Base-by-base conservation (phyloP, 257 asterid genomes). In the Rubia yunnanensis region DNA sequence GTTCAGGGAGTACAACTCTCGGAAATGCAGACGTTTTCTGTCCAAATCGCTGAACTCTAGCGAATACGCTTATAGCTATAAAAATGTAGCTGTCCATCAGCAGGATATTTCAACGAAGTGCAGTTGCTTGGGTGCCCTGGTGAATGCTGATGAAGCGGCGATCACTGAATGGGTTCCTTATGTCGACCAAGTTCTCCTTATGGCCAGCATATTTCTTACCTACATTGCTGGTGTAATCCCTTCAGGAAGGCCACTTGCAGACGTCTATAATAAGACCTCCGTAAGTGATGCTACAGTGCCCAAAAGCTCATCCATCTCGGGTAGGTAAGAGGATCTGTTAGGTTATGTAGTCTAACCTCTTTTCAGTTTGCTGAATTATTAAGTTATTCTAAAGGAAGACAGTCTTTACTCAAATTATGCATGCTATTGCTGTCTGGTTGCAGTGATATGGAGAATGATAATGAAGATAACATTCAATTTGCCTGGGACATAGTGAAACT, bases 321-420 rank as follows among this genome's bases (percentile, higher is more conserved):
- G 97, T 89, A 86, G 99, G 99, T 92, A 92, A 86, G 99, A 81
- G 82, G 80, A 88, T 86, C 81, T 77, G 67, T 77, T 72, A 76
- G 81, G 73, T 64, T 65, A 30, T 48, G 31, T 65, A 18, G 46
- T 65, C 28, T 67, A 70, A 66, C 67, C 36, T 73, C 75, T 41
- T 74, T 72, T 72, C 53, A 44, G 65, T 74, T 46, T 13, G 58
- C 28, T 63, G 54, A 50, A 2, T 27, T 54, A 30, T 53, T 27
- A 26, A 10, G 11, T 20, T 46, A 22, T 24, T n/a, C 6, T 27
- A 14, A 11, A 18, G 38, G 1, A 24, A 20, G 48, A 11, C 30
- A 31, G 36, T 71, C 28, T 41, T 55, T 72, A 7, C 70, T 58
- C 59, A 34, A 41, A 31, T 14, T 35, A 49, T 22, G 60, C 34